Conservation (phyloP, 2,329 filamentous ascomycete genomes). For the Colletotrichum sidae region DNA sequence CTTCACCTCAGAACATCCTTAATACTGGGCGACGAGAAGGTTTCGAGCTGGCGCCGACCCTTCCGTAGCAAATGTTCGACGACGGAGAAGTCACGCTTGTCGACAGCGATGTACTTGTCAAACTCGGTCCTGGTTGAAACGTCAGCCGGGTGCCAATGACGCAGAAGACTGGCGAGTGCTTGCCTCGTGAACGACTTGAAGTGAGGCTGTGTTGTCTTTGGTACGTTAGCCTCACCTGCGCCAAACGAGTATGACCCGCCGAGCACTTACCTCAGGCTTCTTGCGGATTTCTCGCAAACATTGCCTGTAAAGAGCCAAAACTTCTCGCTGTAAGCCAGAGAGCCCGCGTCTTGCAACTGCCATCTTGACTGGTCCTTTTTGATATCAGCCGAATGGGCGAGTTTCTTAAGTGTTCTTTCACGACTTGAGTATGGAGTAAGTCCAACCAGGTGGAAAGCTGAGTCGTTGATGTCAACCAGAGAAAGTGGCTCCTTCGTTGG, state of each 20-base stretch:
- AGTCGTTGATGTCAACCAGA: constrained; percentile 26
- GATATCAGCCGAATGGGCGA: neutral
- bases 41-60: constrained; percentile 83
- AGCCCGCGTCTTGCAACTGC: constrained; percentile 54
- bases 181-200: constrained; percentile 75
- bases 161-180: constrained; percentile 37
- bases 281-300: constrained; percentile 84
- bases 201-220: constrained; percentile 66
- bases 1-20: constrained; percentile 72
- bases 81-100: constrained; percentile 87
- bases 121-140: constrained; percentile 75
- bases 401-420: no score
- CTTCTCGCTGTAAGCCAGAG: constrained; percentile 91
- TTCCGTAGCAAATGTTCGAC: constrained; percentile 89
- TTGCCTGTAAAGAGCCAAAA: constrained; percentile 85
- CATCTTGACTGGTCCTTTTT: constrained; percentile 19
- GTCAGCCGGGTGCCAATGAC: constrained; percentile 2
- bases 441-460: constrained; percentile 1
- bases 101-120: constrained; percentile 72
- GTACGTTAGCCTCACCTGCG: constrained; percentile 14
- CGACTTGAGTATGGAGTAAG: no score
- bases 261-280: constrained; percentile 75
- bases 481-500: constrained; percentile 3
- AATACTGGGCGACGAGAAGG: constrained; percentile 83
- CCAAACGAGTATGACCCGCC: neutral